Base-by-base conservation (phyloP, 371 early-diverging fungal genomes). In the Mucor velutinosus region DNA sequence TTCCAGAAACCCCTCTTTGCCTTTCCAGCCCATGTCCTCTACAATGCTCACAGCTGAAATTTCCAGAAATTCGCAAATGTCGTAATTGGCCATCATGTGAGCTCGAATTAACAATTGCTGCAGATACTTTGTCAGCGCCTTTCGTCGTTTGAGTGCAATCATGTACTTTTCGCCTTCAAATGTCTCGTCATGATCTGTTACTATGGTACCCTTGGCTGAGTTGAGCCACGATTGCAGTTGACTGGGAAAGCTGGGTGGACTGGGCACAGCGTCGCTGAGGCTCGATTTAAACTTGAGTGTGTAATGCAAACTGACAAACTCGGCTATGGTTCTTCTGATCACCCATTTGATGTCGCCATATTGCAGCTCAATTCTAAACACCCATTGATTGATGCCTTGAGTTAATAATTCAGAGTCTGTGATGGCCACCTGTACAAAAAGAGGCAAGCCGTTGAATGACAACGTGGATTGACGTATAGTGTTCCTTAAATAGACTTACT, bases 301-400 rank as follows among this genome's bases (percentile, higher is more conserved):
- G 33, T 89, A 79, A 66, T 94, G 92, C 45, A 94, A 70, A 15
- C 79, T 70, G 17, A 87, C 75, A 69, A 94, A 92, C 60, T 94
- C 94, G 58, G 84, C 75, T 30, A 90, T 82, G 6, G 86, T 82
- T 17, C 89, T 86, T 30, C 82, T 73, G 35, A 94, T 85, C 17
- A 90, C 88, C 94, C 94, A 94, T 76, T 90, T 88, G 61, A 88
- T 76, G 62, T 90, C 90, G 14, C 95, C 95, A 66, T 94, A 94
- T 65, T 90, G 86, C 45, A 93, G 72, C 73, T 92, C 91, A 27
- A 94, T 88, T 11, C 92, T 87, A 73, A 90, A 90, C 14, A 88
- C 67, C 69, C 80, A 80, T 66, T 86, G 77, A 27, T 73, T 74
- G 33, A 81, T 65, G 17, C 78, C 77, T 53, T 77, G 64, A 33